Evolutionary conservation across 1,139 yeast species (phyloP).

Genomic region (Oligophagozyma castellii): DNA sequence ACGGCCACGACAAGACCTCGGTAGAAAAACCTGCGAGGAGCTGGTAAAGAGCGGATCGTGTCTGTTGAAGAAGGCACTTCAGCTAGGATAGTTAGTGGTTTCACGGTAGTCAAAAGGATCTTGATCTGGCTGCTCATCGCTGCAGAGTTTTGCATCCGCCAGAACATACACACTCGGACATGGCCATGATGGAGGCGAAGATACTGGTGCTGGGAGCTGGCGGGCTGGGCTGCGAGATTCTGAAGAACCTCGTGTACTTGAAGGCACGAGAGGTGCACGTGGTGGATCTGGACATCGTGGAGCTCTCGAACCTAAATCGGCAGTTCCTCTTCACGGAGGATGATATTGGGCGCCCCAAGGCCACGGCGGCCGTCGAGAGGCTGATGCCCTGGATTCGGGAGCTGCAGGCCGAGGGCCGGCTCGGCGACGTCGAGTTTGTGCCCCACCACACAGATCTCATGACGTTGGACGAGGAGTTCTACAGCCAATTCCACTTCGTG

Average conservation of each 20-base stretch:
- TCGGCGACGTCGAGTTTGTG: slow-evolving; percentile 23
- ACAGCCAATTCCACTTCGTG: slow-evolving; percentile 55
- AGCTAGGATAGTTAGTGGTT: too few species aligned
- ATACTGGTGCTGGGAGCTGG: slow-evolving; percentile 78
- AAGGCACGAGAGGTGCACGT: slow-evolving; percentile 69
- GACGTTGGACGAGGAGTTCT: slow-evolving; percentile 51
- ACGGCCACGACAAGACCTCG: too few species aligned
- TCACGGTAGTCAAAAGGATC: too few species aligned
- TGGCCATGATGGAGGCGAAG: slow-evolving; percentile 9
- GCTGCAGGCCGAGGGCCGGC: slow-evolving; percentile 14
- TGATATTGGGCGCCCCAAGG: slow-evolving; percentile 75
- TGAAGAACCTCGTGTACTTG: slow-evolving; percentile 67
- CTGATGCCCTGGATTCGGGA: too few species aligned
- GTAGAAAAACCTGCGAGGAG: too few species aligned
- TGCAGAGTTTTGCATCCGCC: too few species aligned
- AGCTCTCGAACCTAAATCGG: slow-evolving; percentile 75
- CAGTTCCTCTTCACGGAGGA: slow-evolving; percentile 66
- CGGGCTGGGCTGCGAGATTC: slow-evolving; percentile 87
- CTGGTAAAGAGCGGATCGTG: too few species aligned
- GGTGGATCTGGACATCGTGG: slow-evolving; percentile 93
- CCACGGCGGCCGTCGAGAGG: slow-evolving; percentile 60
- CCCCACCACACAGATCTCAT: slow-evolving; percentile 60
- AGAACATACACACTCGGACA: background rate
- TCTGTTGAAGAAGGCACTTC: too few species aligned
- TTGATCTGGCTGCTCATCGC: too few species aligned